Evolutionary conservation across 805 yeast genomes (phyloP), one percentile per base, ranked within the genome.

Genomic region (Starmerella floris): DNA sequence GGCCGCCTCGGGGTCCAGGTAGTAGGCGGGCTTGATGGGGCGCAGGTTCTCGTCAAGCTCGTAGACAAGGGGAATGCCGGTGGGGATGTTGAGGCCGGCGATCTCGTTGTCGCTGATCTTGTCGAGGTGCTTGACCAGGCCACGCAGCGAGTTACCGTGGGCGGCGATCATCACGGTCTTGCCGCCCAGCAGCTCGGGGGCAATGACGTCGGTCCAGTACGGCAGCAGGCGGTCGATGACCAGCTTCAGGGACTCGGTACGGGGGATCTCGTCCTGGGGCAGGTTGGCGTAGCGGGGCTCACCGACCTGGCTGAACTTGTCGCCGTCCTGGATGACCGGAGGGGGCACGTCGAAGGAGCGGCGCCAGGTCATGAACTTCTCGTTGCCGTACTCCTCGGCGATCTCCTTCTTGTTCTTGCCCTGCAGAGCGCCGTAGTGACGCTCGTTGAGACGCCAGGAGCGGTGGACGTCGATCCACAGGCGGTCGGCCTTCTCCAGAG

Each of bases 1-100:
- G 61, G 97, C 97, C 61, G 96, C 97, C 72, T 84, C 96, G 60
- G 97, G 97, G 71, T 87, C 97, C 69, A 87, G 79, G 79, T 87
- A 87, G 76, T 87, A 84, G 57, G 93, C 77, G 56, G 84, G 81
- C 78, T 85, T 85, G 63, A 79, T 71, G 69, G 96, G 96, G 69
- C 76, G 76, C 69, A 87, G 77, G 60, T 74, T 62, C 42, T 73
- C 80, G 64, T 87, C 95, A 62, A 87, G 77, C 71, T 88, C 96
- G 71, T 82, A 88, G 51, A 88, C 95, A 69, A 87, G 77, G 63
- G 97, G 97, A 56, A 87, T 88, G 74, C 95, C 97, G 57, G 96
- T 87, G 68, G 97, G 96, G 64, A 87, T 85, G 79, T 87, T 88
- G 66, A 88, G 79, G 55, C 79, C 83, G 47, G 96, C 88, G 63